A percentile compares a stretch with the other conserved stretches of the same genome.
These are phyloP conservation scores for Rhizopogon rudus DNA, from an alignment of 768 basidiomycete genomes.

Conservation along the genomic window DNA sequence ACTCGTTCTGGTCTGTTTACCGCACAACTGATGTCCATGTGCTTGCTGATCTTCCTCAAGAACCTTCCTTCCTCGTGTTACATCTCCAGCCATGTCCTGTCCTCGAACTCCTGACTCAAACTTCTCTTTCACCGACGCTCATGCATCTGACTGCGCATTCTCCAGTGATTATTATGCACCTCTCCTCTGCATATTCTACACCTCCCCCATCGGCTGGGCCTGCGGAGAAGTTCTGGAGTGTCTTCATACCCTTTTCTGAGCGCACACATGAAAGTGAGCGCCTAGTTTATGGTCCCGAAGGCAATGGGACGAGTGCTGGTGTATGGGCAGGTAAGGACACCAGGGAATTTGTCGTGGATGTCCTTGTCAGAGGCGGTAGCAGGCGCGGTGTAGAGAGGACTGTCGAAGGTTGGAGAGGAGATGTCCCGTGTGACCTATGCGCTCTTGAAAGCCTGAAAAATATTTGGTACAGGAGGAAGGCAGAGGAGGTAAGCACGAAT, in stretches of 20 bases:
- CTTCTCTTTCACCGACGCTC: conserved; percentile 60
- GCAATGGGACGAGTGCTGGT: conserved; percentile 38
- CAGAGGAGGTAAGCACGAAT: conserved; percentile 28
- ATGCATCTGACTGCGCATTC: conserved; percentile 67
- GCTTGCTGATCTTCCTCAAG: conserved; percentile 24
- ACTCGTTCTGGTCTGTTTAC: conserved; percentile 43
- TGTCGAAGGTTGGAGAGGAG: conserved; percentile 57
- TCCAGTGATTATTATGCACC: conserved; percentile 57
- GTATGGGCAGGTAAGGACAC: conserved; percentile 25
- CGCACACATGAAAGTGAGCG: conserved; percentile 53
- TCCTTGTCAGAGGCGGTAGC: conserved; percentile 43
- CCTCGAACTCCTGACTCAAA: conserved; percentile 50
- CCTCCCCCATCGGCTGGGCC: conserved; percentile 62
- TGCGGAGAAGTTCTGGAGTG: conserved; percentile 73
- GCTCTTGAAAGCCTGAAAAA: conserved; percentile 48
- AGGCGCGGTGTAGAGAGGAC: conserved; percentile 54
- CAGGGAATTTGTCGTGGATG: conserved; percentile 56
- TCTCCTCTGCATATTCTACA: conserved; percentile 67
- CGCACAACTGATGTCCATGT: background rate
- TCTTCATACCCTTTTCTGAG: conserved; percentile 68
- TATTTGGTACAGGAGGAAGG: conserved; percentile 37
- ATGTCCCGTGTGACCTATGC: conserved; percentile 40
- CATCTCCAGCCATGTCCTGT: conserved; percentile 51
- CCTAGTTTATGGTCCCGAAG: conserved; percentile 53
- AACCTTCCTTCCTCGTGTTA: conserved; percentile 53